Base-by-base conservation (phyloP, 2,329 filamentous ascomycete species). In the Aspergillus sp. region DNA sequence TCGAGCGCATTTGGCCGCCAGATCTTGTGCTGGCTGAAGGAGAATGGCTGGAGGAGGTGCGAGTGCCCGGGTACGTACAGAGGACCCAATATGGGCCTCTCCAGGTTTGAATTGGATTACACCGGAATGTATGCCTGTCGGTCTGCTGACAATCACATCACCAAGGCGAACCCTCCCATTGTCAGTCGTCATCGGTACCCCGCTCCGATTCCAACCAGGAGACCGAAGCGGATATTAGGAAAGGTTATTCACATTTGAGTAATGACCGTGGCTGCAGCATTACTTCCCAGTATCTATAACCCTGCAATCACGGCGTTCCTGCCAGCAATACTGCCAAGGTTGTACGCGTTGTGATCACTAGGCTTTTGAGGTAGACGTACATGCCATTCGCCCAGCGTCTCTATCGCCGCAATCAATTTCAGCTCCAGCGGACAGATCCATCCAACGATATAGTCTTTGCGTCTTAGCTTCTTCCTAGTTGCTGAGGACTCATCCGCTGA, bases 61-160 rank as follows among this genome's bases (percentile, higher is more conserved):
- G 10, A 27, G 9, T 12, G 25, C 9, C 25, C 25, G 7, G 2
- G 9, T 12, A 27, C 25, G 25, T 27, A 12, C 23, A 32, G 17
- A 41, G 20, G 2, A 50, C 52, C 49, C 17, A 45, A 12, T 45
- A 49, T 12, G 37, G 44, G 37, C 17, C 35, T 38, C 17, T 7
- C 35, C 35, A 7, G 17, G 13, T 17, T 17, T n/a, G n/a, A 7
- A 38, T 38, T 7, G 2, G 7, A 38, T 19, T 38, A 17, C 9
- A 15, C 35, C 35, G 7, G 35, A 1, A 7, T 15, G 2, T 19
- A 15, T 38, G 10, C n/a, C n/a, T 1, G n/a, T 19, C n/a, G 35
- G 35, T 15, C 7, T 19, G n/a, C n/a, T 10, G 35, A 38, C 33
- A 4, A 38, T 13, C 6, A 38, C 33, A 7, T 38, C n/a, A 38